A percentile compares a stretch with the other conserved stretches of the same genome.
Conservation (phyloP, 441 rosid species). For the Capsella rubella region DNA sequence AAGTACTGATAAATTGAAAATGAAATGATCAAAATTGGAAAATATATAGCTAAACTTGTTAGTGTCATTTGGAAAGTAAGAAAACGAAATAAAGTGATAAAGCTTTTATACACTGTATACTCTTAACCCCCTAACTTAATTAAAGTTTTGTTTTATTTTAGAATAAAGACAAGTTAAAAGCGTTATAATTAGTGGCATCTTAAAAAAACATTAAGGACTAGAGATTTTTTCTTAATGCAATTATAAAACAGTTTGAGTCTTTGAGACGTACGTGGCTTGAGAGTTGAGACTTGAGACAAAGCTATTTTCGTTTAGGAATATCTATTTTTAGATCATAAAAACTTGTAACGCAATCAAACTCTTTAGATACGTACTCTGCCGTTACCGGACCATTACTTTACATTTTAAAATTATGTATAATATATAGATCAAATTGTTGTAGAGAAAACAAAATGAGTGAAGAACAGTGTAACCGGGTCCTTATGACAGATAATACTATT, state of each 20-base stretch:
- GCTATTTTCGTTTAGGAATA: conserved; percentile 4
- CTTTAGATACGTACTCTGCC: neutral
- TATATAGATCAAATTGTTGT: neutral
- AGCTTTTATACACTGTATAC: neutral
- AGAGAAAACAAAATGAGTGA: conserved; percentile 1
- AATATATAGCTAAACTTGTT: conserved; percentile 2
- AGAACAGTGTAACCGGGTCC: neutral
- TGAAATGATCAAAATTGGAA: too few species aligned
- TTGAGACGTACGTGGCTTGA: conserved; percentile 15
- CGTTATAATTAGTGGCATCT: neutral
- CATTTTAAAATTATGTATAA: neutral
- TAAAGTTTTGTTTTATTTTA: neutral
- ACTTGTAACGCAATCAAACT: conserved; percentile 3
- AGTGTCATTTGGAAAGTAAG: neutral
- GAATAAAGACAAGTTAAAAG: conserved; percentile 6
- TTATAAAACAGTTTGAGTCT: neutral
- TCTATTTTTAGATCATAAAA: conserved; percentile 6
- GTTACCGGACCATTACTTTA: conserved; percentile 4
- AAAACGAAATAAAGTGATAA: neutral
- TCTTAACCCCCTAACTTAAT: neutral
- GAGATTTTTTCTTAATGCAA: neutral
- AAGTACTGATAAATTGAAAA: too few species aligned
- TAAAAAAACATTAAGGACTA: neutral
- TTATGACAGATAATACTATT: neutral
- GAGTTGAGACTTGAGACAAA: neutral